A percentile compares a stretch with the other conserved stretches of the same genome.
These are phyloP conservation scores for Anethum foeniculum DNA, from an alignment of 140 eudicot genomes.

Conservation along the genomic window DNA sequence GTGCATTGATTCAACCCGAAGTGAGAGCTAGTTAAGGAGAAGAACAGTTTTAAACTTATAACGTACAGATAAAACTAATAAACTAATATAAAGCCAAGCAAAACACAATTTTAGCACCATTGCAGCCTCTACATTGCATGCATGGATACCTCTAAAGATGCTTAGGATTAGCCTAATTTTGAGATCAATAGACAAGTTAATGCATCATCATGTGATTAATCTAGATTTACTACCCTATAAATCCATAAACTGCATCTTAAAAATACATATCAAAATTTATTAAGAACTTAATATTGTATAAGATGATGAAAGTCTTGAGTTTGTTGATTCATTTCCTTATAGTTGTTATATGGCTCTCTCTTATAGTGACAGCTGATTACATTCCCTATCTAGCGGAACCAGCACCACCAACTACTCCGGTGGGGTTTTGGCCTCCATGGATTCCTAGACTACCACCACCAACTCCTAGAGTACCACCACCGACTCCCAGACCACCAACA, in stretches of 20 bases:
- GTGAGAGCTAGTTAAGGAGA: not conserved
- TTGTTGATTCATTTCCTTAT: constrained; percentile 22
- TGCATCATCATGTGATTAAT: not conserved
- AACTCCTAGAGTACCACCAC: not conserved
- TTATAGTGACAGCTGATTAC: not conserved
- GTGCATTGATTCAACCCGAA: not conserved
- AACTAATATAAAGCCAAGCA: not conserved
- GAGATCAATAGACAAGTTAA: not conserved
- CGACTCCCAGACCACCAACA: not conserved
- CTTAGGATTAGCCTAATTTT: not conserved
- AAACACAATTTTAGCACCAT: not conserved
- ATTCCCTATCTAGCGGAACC: not conserved
- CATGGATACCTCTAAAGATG: not conserved
- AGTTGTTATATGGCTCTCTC: constrained; percentile 8
- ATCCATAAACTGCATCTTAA: not conserved
- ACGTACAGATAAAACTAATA: not conserved
- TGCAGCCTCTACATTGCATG: not conserved
- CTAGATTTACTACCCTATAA: not conserved
- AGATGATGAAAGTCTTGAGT: constrained; percentile 14
- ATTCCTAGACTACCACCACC: not conserved
- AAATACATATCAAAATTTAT: not conserved
- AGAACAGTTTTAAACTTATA: not conserved
- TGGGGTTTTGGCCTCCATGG: not conserved
- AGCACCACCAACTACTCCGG: not conserved
- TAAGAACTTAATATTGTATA: not conserved